These are phyloP conservation scores for Cordyceps fumosorosea DNA, from an alignment of 2,329 filamentous ascomycete species.

Conservation along the genomic window DNA sequence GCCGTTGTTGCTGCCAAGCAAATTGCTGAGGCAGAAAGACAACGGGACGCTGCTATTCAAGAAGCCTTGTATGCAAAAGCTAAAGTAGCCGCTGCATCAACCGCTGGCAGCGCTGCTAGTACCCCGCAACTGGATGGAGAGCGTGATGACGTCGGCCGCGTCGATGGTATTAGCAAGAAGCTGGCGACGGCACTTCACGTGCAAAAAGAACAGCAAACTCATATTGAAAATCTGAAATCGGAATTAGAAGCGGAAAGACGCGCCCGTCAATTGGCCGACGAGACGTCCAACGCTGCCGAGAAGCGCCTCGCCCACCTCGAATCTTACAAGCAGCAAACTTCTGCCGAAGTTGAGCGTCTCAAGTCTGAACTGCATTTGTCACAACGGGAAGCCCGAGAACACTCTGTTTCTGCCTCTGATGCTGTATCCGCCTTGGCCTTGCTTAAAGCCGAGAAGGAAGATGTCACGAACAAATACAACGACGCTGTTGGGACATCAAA, in stretches of 20 bases:
- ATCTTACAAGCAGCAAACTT: conserved; percentile 72
- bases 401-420: conserved; percentile 70
- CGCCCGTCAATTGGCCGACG: conserved; percentile 78
- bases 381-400: conserved; percentile 72
- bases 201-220: conserved; percentile 75
- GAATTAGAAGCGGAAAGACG: conserved; percentile 78
- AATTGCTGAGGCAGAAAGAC: conserved; percentile 89
- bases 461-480: conserved; percentile 62
- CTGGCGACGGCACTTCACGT: conserved; percentile 73
- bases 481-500: conserved; percentile 60
- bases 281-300: conserved; percentile 75
- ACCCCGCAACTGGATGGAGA: conserved; percentile 54
- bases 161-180: conserved; percentile 70
- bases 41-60: conserved; percentile 87
- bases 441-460: conserved; percentile 78
- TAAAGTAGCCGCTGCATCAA: conserved; percentile 77
- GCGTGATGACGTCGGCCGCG: conserved; percentile 51
- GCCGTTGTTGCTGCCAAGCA: conserved; percentile 77
- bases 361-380: conserved; percentile 77
- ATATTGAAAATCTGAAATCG: conserved; percentile 58
- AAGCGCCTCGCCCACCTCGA: conserved; percentile 80
- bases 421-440: conserved; percentile 68
- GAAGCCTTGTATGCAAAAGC: conserved; percentile 95
- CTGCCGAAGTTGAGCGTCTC: conserved; percentile 77
- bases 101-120: conserved; percentile 55